phyloP scores from a whole-genome alignment of 352 stramenopile genomes.

The Phytophthora vignae region DNA sequence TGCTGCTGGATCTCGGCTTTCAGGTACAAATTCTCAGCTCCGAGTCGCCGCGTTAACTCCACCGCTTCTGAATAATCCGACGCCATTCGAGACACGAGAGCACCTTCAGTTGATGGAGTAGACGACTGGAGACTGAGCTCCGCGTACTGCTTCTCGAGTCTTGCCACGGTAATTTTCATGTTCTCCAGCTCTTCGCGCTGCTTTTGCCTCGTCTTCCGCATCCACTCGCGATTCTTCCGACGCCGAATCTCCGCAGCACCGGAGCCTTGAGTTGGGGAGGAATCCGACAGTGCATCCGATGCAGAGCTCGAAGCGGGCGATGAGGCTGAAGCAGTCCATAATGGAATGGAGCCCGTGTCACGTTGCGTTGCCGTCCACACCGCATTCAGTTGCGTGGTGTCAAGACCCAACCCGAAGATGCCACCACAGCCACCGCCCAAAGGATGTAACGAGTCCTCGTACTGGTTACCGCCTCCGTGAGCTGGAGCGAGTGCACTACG shows the following conservation, averaged over 20 bases:
- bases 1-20: constrained; percentile 48
- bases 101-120: not conserved
- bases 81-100: not conserved
- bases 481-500: not conserved
- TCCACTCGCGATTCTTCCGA: constrained; percentile 54
- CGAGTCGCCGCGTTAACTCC: constrained; percentile 37
- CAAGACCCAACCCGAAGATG: not conserved
- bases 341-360: not conserved
- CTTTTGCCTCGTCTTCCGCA: constrained; percentile 42
- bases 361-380: constrained; percentile 11
- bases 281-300: not conserved
- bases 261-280: not conserved
- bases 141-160: constrained; percentile 46
- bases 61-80: constrained; percentile 33
- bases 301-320: not conserved
- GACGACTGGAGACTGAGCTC: constrained; percentile 35
- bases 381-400: not conserved
- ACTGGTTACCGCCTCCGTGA: not conserved
- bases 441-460: not conserved
- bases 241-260: constrained; percentile 32
- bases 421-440: not conserved
- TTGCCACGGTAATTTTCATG: constrained; percentile 43
- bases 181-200: constrained; percentile 42
- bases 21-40: constrained; percentile 55
- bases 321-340: not conserved